These are phyloP conservation scores for Blastobotrys ciferrii DNA, from an alignment of 1,139 yeast species.

Conservation along the genomic window DNA sequence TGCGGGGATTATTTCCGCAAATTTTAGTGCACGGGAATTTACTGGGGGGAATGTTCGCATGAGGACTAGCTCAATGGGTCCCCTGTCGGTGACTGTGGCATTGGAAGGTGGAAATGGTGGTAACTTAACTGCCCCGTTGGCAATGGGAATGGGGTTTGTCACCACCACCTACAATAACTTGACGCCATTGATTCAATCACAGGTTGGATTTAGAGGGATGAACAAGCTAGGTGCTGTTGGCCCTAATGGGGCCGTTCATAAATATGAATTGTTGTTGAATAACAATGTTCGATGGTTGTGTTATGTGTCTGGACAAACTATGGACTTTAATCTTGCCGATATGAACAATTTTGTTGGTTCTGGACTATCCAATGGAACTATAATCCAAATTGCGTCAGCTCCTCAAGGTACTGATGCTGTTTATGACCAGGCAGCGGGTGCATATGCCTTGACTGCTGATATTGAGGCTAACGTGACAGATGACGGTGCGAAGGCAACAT, in stretches of 20 bases:
- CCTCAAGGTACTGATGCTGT: slow-evolving; percentile 40
- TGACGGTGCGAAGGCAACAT: slow-evolving; percentile 44
- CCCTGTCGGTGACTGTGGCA: slow-evolving; percentile 52
- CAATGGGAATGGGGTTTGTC: slow-evolving; percentile 75
- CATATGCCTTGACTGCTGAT: slow-evolving; percentile 47
- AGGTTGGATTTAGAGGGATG: slow-evolving; percentile 56
- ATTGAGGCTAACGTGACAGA: slow-evolving; percentile 40
- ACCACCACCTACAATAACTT: slow-evolving; percentile 66
- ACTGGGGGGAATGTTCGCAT: slow-evolving; percentile 27
- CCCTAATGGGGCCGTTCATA: slow-evolving; percentile 29
- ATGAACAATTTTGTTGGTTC: slow-evolving; percentile 41
- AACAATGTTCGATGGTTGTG: slow-evolving; percentile 57
- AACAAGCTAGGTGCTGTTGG: slow-evolving; percentile 21
- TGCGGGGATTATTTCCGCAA: slow-evolving; percentile 38
- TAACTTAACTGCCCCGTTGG: slow-evolving; percentile 47
- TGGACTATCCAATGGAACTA: slow-evolving; percentile 46
- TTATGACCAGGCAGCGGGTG: slow-evolving; percentile 61
- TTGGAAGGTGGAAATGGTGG: slow-evolving; percentile 54
- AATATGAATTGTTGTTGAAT: slow-evolving; percentile 43
- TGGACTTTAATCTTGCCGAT: slow-evolving; percentile 46
- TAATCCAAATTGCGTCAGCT: slow-evolving; percentile 57
- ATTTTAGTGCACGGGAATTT: slow-evolving; percentile 36
- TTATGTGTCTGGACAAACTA: slow-evolving; percentile 46
- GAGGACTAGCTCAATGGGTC: slow-evolving; percentile 37
- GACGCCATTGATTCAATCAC: slow-evolving; percentile 53